Evolutionary conservation across 768 basidiomycete species (phyloP).

Genomic region (Hygrophoropsis aurantiaca): DNA sequence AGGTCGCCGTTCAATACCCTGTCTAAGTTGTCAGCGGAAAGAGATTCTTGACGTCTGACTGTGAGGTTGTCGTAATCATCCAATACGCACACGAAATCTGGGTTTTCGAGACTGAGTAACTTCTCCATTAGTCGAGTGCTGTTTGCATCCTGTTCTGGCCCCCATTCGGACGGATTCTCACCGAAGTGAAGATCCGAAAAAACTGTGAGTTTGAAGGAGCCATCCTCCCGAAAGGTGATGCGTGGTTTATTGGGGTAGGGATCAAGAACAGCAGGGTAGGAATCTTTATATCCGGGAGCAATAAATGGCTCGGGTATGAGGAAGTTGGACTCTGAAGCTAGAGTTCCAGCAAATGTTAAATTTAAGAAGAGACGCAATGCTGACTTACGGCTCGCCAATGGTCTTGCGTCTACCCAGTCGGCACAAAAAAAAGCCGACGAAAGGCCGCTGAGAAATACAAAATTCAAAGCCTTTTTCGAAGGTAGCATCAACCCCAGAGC

Average conservation of each 20-base stretch:
- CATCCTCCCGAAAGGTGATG: constrained; percentile 55
- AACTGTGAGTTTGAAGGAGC: constrained; percentile 69
- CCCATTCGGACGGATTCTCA: constrained; percentile 77
- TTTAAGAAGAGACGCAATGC: too few species aligned
- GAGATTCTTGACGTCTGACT: background rate
- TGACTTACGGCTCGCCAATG: too few species aligned
- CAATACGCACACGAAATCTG: constrained; percentile 66
- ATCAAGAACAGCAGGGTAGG: constrained; percentile 16
- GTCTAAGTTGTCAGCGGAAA: background rate
- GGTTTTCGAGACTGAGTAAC: constrained; percentile 56
- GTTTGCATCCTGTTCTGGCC: constrained; percentile 64
- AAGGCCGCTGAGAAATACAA: too few species aligned
- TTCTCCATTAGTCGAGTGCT: constrained; percentile 58
- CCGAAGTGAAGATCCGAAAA: constrained; percentile 79
- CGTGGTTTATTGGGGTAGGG: constrained; percentile 49
- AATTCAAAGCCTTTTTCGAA: too few species aligned
- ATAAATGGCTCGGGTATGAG: too few species aligned
- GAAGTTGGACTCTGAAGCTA: too few species aligned
- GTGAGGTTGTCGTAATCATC: background rate
- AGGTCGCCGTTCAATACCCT: constrained; percentile 75
- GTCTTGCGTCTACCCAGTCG: too few species aligned
- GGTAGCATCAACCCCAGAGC: too few species aligned
- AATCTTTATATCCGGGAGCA: too few species aligned
- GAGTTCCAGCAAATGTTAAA: too few species aligned
- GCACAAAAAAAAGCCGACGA: too few species aligned